Conservation (phyloP, 257 asterid genomes). For the Paulownia fortunei region DNA sequence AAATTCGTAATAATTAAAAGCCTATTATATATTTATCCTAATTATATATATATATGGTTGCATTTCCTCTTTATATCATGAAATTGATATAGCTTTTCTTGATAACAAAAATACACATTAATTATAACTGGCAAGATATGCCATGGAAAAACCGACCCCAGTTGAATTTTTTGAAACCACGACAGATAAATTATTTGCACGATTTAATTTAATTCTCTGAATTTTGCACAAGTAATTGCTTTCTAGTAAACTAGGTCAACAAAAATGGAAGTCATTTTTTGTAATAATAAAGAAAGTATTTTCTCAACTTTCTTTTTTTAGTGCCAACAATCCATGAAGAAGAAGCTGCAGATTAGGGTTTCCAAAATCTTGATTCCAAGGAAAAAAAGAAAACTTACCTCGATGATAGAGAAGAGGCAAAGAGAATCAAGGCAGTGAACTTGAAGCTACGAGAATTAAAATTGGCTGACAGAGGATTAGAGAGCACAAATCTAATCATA, state of each 20-base stretch:
- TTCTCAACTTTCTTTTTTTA: not conserved
- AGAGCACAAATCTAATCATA: constrained; percentile 49
- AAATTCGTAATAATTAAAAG: too few relatives aligned
- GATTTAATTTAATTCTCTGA: too few relatives aligned
- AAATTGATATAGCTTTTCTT: too few relatives aligned
- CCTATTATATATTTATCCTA: too few relatives aligned
- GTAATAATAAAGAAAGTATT: not conserved
- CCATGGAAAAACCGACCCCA: too few relatives aligned
- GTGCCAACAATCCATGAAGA: not conserved
- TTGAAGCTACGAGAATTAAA: not conserved
- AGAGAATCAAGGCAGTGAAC: not conserved
- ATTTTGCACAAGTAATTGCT: too few relatives aligned
- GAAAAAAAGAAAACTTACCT: not conserved
- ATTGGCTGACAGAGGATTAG: constrained; percentile 49
- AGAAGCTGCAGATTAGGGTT: constrained; percentile 10
- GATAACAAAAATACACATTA: too few relatives aligned
- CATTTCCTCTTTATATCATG: too few relatives aligned
- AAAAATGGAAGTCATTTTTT: not conserved
- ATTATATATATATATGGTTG: too few relatives aligned
- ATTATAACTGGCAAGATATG: too few relatives aligned
- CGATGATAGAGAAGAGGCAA: not conserved
- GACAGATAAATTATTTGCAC: too few relatives aligned
- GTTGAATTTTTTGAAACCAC: too few relatives aligned
- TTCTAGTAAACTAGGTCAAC: not conserved
- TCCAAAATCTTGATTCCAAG: not conserved